Evolutionary conservation across 768 basidiomycete species (phyloP), one percentile per base, ranked within the genome.

Genomic region (Pleurotus cornucopiae): DNA sequence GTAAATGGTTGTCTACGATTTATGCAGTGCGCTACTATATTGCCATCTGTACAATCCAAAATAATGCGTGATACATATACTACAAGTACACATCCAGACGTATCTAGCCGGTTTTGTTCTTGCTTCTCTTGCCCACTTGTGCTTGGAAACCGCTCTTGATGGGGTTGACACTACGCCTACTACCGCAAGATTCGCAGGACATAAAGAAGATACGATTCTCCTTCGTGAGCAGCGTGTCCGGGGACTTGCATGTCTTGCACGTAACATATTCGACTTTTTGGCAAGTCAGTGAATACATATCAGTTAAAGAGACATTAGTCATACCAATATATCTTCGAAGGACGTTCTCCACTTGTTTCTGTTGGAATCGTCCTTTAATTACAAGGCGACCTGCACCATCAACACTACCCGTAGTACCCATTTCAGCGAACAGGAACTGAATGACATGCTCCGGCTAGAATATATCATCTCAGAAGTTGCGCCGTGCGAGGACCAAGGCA

Each of bases 61-160:
- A 56, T 51, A 47, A 34, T 56, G 54, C 12, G 23, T 39, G 4
- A 55, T 55, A 21, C 46, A 38, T 12, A 13, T 43, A 41, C 21
- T 53, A 41, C 21, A 16, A 61, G 46, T 7, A 60, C 52, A 26
- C 30, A 25, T 39, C 60, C 59, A 26, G 60, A 39, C 46, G 16
- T 56, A 40, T 49, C 55, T 71, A 88, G 20, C 85, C 85, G 6
- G 84, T 85, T 73, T 86, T 88, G 73, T 88, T 89, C 74, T 86
- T 88, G 73, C 86, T 89, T 66, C 90, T 79, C 78, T 85, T 91
- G 52, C 91, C 91, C 57, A 94, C 89, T 68, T 97, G 94, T 54
- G 94, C 95, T 76, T 97, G 93, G 84, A 89, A 99, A 73, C 96
- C 96, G 58, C 91, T 94, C 85, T 98, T 98, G 86, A 99, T 96